phyloP scores from a whole-genome alignment of 345 rosid genomes.

The Mercurialis annua region DNA sequence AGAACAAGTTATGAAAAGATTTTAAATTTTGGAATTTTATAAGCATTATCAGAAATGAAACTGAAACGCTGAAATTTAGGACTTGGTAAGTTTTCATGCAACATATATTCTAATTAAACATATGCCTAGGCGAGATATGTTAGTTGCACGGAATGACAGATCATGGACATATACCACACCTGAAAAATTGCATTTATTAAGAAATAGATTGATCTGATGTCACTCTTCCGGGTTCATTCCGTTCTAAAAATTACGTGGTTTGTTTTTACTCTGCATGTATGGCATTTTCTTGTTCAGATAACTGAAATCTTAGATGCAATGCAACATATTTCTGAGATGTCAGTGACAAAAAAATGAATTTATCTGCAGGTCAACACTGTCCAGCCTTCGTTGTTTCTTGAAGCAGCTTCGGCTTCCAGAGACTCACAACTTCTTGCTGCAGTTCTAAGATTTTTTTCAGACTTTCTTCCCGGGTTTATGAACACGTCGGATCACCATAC shows the following conservation, averaged over 20 bases:
- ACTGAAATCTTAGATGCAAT: neutral
- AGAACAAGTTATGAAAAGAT: too few relatives aligned
- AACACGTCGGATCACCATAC: constrained; percentile 56
- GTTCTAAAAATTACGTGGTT: neutral
- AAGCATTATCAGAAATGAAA: too few relatives aligned
- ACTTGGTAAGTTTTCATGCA: too few relatives aligned
- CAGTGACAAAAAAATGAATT: neutral
- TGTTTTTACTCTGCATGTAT: neutral
- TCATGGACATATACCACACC: too few relatives aligned
- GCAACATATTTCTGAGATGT: neutral
- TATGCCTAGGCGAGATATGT: too few relatives aligned
- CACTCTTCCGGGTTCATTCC: too few relatives aligned
- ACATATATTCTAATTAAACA: too few relatives aligned
- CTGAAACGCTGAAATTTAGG: too few relatives aligned
- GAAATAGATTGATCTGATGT: neutral
- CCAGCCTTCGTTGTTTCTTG: constrained; percentile 70
- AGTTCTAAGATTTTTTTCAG: constrained; percentile 82
- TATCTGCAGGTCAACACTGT: constrained; percentile 61
- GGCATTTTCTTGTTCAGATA: neutral
- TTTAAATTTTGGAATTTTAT: too few relatives aligned
- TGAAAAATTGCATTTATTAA: too few relatives aligned
- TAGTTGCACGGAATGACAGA: too few relatives aligned
- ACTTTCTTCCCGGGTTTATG: constrained; percentile 67
- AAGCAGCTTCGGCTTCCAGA: constrained; percentile 71
- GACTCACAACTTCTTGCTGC: constrained; percentile 83